Percentiles rank a stretch among this genome's conserved stretches.
Conservation (phyloP, 768 basidiomycete genomes). For the Strobilomyces confusus region DNA sequence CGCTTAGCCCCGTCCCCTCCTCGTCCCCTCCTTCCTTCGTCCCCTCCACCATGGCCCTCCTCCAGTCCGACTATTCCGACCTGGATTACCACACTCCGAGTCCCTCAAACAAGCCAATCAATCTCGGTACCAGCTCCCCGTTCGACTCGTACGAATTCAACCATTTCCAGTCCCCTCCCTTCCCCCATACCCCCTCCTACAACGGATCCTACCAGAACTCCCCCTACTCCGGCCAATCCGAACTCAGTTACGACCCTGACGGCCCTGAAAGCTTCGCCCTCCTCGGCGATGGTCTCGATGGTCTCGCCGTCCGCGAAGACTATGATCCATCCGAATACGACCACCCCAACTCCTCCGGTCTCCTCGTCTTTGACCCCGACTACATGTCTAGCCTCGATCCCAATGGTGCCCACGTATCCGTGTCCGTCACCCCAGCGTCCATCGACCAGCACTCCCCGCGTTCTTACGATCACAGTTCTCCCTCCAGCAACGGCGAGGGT, state of each 20-base stretch:
- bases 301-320: conserved; percentile 37
- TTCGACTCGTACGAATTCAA: conserved; percentile 41
- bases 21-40: neutral
- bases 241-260: conserved; percentile 53
- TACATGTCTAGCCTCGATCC: conserved; percentile 36
- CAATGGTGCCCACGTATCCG: conserved; percentile 32
- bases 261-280: conserved; percentile 46
- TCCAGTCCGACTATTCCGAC: conserved; percentile 28
- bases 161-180: conserved; percentile 36
- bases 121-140: conserved; percentile 20
- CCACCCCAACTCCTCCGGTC: conserved; percentile 42
- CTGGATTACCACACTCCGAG: conserved; percentile 25
- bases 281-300: conserved; percentile 44
- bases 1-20: conserved; percentile 1
- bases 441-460: conserved; percentile 36
- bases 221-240: conserved; percentile 64
- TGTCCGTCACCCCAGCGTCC: conserved; percentile 36
- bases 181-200: conserved; percentile 53
- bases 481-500: conserved; percentile 55
- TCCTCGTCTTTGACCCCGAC: conserved; percentile 59
- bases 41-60: conserved; percentile 23
- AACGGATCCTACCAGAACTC: conserved; percentile 69
- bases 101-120: conserved; percentile 27
- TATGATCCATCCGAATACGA: conserved; percentile 80
- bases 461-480: conserved; percentile 61